Percentiles rank a stretch among this genome's conserved stretches.
These are phyloP conservation scores for Butyriboletus appendiculatus DNA, from an alignment of 1,284 basidiomycete species.

Conservation along the genomic window DNA sequence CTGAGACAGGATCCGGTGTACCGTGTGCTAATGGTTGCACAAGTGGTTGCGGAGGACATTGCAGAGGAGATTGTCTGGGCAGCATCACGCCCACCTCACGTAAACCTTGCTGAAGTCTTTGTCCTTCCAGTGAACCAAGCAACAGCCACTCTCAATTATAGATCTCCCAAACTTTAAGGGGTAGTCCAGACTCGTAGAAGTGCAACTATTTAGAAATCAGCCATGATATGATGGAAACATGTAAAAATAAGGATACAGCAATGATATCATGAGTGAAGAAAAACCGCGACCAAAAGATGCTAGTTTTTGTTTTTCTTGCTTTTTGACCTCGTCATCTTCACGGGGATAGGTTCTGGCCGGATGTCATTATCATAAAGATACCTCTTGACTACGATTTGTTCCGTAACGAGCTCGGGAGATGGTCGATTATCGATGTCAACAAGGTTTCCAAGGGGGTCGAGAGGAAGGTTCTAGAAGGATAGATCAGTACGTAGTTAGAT, in stretches of 20 bases:
- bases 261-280: conserved; percentile 26
- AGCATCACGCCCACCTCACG: conserved; percentile 83
- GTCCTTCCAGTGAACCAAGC: conserved; percentile 85
- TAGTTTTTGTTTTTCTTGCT: conserved; percentile 43
- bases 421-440: conserved; percentile 56
- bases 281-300: not conserved
- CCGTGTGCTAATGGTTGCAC: conserved; percentile 16
- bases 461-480: conserved; percentile 50
- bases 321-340: conserved; percentile 53
- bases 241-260: conserved; percentile 38
- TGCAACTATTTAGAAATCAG: not conserved
- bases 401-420: conserved; percentile 59
- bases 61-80: conserved; percentile 99
- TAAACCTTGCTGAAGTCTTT: conserved; percentile 81
- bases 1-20: not conserved
- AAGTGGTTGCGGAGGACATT: conserved; percentile 81
- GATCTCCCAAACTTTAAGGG: conserved; percentile 17
- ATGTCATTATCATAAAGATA: conserved; percentile 82
- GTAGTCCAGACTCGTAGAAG: not conserved
- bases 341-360: conserved; percentile 40
- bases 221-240: conserved; percentile 4
- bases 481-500: conserved; percentile 2
- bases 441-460: conserved; percentile 80
- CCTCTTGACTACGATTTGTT: conserved; percentile 75
- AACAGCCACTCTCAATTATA: conserved; percentile 49